phyloP scores from a whole-genome alignment of 129 eudicot genomes.

The Saussurea involucrata region DNA sequence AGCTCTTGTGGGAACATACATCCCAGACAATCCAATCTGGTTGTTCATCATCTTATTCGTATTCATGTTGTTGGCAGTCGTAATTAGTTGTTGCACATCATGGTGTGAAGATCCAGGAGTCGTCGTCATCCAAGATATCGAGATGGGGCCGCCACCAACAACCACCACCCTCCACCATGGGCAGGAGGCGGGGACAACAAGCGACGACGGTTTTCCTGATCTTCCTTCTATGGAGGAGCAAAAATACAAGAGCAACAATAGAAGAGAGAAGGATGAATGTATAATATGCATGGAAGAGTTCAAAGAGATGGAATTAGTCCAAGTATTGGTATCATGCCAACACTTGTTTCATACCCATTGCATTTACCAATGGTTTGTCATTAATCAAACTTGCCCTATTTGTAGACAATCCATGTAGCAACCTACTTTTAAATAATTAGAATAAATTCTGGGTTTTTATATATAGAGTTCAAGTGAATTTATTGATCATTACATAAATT shows the following conservation, averaged over 20 bases:
- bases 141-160: not conserved
- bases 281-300: constrained; percentile 11
- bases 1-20: no score
- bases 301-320: not conserved
- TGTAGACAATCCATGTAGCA: constrained; percentile 1
- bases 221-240: not conserved
- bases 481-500: no score
- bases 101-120: not conserved
- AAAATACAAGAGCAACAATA: not conserved
- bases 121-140: not conserved
- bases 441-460: no score
- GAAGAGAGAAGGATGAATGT: not conserved
- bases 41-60: no score
- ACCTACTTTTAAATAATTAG: no score
- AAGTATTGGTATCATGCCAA: not conserved
- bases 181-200: no score
- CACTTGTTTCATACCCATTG: constrained; percentile 18
- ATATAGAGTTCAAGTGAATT: no score
- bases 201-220: not conserved
- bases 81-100: not conserved
- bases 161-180: not conserved
- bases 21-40: no score
- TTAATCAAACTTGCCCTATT: not conserved
- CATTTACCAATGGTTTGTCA: not conserved
- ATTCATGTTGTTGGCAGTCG: no score